Conservation (phyloP, 1,139 yeast species). For the Eremothecium sinecaudum region DNA sequence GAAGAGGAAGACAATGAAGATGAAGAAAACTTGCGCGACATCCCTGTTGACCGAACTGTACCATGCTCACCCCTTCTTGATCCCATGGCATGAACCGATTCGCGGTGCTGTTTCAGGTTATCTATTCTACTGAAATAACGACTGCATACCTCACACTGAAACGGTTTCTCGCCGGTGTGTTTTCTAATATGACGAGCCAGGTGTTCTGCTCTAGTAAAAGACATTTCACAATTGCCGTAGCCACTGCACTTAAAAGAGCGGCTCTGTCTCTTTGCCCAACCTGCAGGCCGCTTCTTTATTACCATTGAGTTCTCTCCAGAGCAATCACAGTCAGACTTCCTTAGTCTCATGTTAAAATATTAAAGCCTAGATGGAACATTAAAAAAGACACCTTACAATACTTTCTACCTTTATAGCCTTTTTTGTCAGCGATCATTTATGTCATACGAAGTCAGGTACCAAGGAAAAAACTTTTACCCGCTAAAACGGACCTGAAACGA, state of each 20-base stretch:
- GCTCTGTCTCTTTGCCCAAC: constrained; percentile 1
- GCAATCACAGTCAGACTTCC: background rate
- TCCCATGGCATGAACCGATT: constrained; percentile 79
- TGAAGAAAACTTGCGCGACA: no score
- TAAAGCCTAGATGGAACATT: no score
- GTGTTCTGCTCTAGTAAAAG: constrained; percentile 83
- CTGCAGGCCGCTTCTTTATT: constrained; percentile 1
- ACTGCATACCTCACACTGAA: constrained; percentile 74
- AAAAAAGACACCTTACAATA: no score
- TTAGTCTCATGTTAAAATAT: no score
- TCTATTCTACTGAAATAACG: constrained; percentile 78
- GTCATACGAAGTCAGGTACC: no score
- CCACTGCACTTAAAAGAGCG: constrained; percentile 71
- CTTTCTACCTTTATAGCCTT: no score
- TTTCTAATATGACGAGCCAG: constrained; percentile 86
- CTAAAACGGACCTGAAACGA: no score
- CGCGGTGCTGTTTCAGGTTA: constrained; percentile 84
- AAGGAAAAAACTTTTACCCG: no score
- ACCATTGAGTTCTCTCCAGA: constrained; percentile 1
- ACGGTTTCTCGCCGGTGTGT: constrained; percentile 94
- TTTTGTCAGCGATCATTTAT: no score
- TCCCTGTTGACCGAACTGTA: constrained; percentile 1
- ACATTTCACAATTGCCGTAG: constrained; percentile 79
- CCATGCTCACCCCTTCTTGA: constrained; percentile 20
- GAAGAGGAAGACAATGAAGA: no score